Percentiles rank a stretch among this genome's conserved stretches.
These are phyloP conservation scores for Gymnopilus dilepis DNA, from an alignment of 768 basidiomycete genomes.

Conservation along the genomic window DNA sequence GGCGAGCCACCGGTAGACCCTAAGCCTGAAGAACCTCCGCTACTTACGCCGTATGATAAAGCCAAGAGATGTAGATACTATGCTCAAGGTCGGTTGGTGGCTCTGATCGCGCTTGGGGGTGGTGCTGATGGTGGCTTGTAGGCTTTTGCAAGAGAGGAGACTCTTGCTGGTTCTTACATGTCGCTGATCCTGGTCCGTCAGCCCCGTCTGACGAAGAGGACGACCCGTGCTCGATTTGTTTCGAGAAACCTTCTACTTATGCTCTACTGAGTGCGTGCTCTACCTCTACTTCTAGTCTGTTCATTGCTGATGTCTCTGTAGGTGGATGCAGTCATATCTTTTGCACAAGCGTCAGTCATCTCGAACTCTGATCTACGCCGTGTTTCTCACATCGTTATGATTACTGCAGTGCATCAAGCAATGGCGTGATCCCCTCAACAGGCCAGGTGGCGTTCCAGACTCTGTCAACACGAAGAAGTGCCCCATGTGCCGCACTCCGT, in stretches of 20 bases:
- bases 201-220: constrained; percentile 44
- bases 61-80: constrained; percentile 73
- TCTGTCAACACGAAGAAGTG: constrained; percentile 76
- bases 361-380: constrained; percentile 1
- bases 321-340: constrained; percentile 81
- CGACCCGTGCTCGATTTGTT: constrained; percentile 71
- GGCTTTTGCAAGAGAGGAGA: constrained; percentile 76
- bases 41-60: constrained; percentile 72
- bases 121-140: constrained; percentile 29
- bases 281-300: neutral
- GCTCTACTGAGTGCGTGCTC: constrained; percentile 64
- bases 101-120: neutral
- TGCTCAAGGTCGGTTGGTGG: constrained; percentile 47
- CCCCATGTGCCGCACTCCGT: constrained; percentile 73
- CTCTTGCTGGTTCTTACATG: constrained; percentile 78
- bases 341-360: constrained; percentile 62
- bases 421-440: constrained; percentile 72
- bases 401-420: constrained; percentile 69
- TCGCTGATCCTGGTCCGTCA: constrained; percentile 26
- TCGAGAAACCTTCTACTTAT: constrained; percentile 72
- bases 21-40: constrained; percentile 36
- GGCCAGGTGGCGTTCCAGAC: constrained; percentile 52
- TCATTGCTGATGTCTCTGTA: constrained; percentile 30
- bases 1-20: constrained; percentile 40
- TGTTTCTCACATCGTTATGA: neutral